These are phyloP conservation scores for Ceratobasidium sp. DNA, from an alignment of 1,284 basidiomycete genomes.

Conservation along the genomic window DNA sequence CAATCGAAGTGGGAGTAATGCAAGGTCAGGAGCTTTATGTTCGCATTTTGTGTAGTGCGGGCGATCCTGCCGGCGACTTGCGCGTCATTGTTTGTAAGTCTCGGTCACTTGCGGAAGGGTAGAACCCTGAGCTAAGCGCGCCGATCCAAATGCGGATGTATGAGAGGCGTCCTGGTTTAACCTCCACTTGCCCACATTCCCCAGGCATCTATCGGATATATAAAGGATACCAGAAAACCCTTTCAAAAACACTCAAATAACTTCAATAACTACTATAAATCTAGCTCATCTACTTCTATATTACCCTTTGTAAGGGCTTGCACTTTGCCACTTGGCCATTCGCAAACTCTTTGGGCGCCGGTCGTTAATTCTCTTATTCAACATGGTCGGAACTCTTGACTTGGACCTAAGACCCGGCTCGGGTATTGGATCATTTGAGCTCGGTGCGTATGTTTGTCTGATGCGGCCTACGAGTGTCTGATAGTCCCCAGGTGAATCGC, in stretches of 20 bases:
- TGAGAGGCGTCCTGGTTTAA: neutral
- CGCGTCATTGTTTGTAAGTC: slow-evolving; percentile 2
- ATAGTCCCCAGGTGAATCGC: slow-evolving; percentile 64
- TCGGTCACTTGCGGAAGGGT: neutral
- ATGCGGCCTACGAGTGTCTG: neutral
- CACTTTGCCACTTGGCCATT: neutral
- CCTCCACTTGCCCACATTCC: neutral
- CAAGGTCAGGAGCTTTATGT: neutral
- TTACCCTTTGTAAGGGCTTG: neutral
- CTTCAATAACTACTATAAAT: neutral
- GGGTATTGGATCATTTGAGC: slow-evolving; percentile 76
- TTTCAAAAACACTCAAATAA: no score
- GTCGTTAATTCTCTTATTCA: neutral
- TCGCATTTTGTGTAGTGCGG: slow-evolving; percentile 12
- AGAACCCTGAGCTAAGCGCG: slow-evolving; percentile 23
- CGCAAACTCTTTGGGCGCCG: neutral
- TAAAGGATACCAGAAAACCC: neutral
- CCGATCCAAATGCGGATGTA: neutral
- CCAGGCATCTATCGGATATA: neutral
- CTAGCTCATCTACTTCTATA: neutral
- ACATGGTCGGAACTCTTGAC: slow-evolving; percentile 51
- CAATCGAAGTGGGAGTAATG: neutral
- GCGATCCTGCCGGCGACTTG: slow-evolving; percentile 20
- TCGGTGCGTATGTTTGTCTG: slow-evolving; percentile 57
- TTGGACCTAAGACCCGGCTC: slow-evolving; percentile 78